Evolutionary conservation across 1,284 basidiomycete species (phyloP).

Genomic region (Mrakiaceae sp.): DNA sequence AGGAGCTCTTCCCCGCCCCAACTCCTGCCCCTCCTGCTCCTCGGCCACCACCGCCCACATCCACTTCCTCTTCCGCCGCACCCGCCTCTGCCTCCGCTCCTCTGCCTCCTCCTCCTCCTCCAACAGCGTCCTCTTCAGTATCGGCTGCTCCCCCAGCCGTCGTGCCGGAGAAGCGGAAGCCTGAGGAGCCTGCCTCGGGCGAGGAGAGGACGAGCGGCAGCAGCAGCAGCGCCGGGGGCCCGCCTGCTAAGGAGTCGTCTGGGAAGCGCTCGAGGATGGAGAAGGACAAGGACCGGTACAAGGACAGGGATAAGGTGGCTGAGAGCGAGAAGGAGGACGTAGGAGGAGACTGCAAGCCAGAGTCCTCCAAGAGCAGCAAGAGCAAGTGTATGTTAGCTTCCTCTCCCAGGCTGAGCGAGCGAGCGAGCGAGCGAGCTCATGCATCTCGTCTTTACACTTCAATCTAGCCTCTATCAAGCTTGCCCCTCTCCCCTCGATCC

Average conservation of each 20-base stretch:
- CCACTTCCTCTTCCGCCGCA: too few species aligned
- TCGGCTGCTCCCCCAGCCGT: too few species aligned
- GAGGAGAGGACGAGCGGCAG: background rate
- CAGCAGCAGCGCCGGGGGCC: background rate
- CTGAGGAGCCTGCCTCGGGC: background rate
- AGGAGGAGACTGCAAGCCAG: too few species aligned
- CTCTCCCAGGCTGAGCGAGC: background rate
- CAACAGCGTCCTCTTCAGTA: too few species aligned
- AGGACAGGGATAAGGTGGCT: background rate
- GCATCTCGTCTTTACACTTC: background rate
- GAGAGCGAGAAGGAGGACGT: too few species aligned
- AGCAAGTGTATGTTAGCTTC: background rate
- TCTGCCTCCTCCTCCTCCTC: too few species aligned
- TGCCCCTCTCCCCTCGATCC: conserved; percentile 1
- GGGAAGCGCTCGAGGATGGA: background rate
- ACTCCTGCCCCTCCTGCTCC: background rate
- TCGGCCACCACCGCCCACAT: too few species aligned
- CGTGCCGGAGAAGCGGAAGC: too few species aligned
- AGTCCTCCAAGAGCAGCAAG: background rate
- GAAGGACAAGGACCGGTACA: conserved; percentile 6
- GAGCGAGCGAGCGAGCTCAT: background rate
- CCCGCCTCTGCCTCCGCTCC: too few species aligned
- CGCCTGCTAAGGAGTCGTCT: background rate
- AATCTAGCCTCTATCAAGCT: background rate
- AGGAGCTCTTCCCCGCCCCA: conserved; percentile 10